Evolutionary conservation across 441 rosid species (phyloP), one percentile per base, ranked within the genome.

Genomic region (Euphorbia schlechtendalii): DNA sequence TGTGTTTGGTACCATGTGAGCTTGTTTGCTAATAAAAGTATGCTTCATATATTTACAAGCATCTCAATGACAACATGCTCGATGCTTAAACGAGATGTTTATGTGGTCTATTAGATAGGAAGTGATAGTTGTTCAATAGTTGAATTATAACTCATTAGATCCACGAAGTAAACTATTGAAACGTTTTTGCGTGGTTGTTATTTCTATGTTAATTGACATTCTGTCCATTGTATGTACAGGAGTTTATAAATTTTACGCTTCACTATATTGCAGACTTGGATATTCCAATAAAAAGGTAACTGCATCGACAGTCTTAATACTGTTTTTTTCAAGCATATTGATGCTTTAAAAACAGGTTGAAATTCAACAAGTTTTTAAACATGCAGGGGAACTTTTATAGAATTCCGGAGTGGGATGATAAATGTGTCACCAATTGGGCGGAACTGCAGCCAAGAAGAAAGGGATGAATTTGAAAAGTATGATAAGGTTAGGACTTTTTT

Each of bases 371-470:
- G 12, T 48, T 46, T 38, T 25, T 25, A 48, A 68, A 56, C 56
- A 9, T 69, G 59, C 43, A 94, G 99, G 82, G 99, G 99, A 70
- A 94, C 99, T 60, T 94, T 94, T 70, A 87, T 94, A 51, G 99
- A 94, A 72, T 94, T 94, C 78, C 86, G 98, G 57, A 94, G 83
- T 79, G 99, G 99, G 56, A 94, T 91, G 99, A 72, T 94, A 67
- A 94, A 94, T 73, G 92, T 94, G 66, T 94, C 96, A 66, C 99
- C 99, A 36, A 94, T 94, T 75, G 98, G 99, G 32, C 86, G 92
- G 64, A 94, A 94, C 81, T 94, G 99, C 83, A 94, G 96, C 84
- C 99, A 89, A 76, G 96, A 94, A 81, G 99, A 94, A 85, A 89
- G 99, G 74, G 99, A 85, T 2, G 98, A 94, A 56, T 94, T 87